A percentile compares a stretch with the other conserved stretches of the same genome.
These are phyloP conservation scores for Lentinula sp. DNA, from an alignment of 768 basidiomycete species.

Conservation along the genomic window DNA sequence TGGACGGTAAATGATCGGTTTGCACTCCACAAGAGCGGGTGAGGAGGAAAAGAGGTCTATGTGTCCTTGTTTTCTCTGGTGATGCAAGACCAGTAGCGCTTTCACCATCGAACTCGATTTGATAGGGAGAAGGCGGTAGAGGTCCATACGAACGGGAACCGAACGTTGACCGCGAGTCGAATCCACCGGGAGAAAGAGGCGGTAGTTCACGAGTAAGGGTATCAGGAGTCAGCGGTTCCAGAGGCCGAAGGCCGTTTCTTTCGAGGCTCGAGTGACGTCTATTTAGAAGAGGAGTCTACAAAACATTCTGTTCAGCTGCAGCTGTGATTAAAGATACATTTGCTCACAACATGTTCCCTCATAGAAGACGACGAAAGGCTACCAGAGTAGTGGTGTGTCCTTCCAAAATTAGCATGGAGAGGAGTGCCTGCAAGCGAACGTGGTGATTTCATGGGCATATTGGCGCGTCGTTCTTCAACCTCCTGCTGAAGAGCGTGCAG, in stretches of 20 bases:
- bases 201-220: slow-evolving; percentile 27
- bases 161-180: slow-evolving; percentile 25
- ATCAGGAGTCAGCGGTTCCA: slow-evolving; percentile 35
- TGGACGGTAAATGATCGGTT: slow-evolving; percentile 42
- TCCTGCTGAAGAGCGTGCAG: slow-evolving; percentile 64
- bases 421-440: slow-evolving; percentile 30
- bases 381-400: slow-evolving; percentile 28
- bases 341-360: slow-evolving; percentile 28
- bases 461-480: slow-evolving; percentile 64
- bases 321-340: neutral
- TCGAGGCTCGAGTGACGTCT: slow-evolving; percentile 23
- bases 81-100: slow-evolving; percentile 23
- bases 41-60: slow-evolving; percentile 45
- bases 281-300: slow-evolving; percentile 12
- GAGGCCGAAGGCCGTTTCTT: slow-evolving; percentile 10
- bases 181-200: slow-evolving; percentile 34
- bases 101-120: slow-evolving; percentile 34
- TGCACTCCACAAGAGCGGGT: slow-evolving; percentile 65
- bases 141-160: slow-evolving; percentile 20
- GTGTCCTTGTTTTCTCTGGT: slow-evolving; percentile 29
- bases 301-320: neutral
- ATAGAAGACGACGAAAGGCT: slow-evolving; percentile 38
- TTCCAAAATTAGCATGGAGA: slow-evolving; percentile 27
- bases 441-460: slow-evolving; percentile 27
- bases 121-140: slow-evolving; percentile 24